Evolutionary conservation across 2,329 filamentous ascomycete species (phyloP).

Genomic region (Phaeosphaeria sp.): DNA sequence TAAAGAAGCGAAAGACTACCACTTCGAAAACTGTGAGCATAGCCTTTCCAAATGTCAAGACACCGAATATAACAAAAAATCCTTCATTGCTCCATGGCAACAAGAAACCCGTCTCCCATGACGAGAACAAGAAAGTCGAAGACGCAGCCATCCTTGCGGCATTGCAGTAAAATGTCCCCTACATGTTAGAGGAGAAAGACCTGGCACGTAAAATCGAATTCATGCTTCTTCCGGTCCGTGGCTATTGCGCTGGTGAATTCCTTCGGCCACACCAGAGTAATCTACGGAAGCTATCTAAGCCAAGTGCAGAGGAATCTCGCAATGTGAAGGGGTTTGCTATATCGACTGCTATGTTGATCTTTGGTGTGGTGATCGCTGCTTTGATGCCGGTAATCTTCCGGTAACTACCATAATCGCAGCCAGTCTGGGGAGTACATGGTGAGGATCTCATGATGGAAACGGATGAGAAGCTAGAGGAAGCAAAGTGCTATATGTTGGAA

Average conservation of each 20-base stretch:
- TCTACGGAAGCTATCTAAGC: conserved; percentile 9
- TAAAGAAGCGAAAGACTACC: not conserved
- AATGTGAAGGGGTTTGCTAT: conserved; percentile 6
- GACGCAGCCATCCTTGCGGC: not conserved
- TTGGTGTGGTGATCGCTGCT: conserved; percentile 2
- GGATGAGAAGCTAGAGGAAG: not conserved
- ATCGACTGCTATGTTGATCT: not conserved
- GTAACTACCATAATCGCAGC: not conserved
- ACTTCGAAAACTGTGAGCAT: not conserved
- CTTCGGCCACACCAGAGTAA: conserved; percentile 4
- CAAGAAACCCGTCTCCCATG: not conserved
- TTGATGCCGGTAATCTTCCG: conserved; percentile 3
- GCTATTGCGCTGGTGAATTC: conserved; percentile 8
- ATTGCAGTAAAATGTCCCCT: not conserved
- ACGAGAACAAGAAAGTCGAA: not conserved
- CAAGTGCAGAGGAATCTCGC: conserved; percentile 3
- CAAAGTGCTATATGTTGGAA: not conserved
- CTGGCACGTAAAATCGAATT: not conserved
- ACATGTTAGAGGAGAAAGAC: not conserved
- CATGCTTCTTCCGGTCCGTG: conserved; percentile 1
- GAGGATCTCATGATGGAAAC: not conserved
- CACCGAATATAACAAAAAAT: not conserved
- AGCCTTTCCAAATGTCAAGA: not conserved
- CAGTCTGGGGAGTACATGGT: not conserved
- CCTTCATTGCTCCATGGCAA: not conserved